Evolutionary conservation across 2,329 filamentous ascomycete genomes (phyloP).

Genomic region (Penicillium hesseltinei): DNA sequence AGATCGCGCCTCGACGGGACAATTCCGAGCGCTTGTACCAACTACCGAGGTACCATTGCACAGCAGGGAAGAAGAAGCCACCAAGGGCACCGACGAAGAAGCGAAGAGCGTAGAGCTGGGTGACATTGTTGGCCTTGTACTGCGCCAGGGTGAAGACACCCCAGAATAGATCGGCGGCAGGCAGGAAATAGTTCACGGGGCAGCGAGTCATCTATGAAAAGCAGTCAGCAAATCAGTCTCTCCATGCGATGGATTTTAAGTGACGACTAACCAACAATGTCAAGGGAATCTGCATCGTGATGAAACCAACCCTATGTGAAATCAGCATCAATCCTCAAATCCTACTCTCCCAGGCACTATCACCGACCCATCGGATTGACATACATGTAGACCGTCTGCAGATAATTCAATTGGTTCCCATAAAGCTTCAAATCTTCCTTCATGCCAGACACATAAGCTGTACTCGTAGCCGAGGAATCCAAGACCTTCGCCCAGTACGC

Average conservation of each 20-base stretch:
- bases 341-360: too few species aligned
- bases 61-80: slow-evolving; percentile 33
- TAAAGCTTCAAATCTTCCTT: slow-evolving; percentile 22
- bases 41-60: slow-evolving; percentile 24
- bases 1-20: slow-evolving; percentile 24
- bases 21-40: slow-evolving; percentile 26
- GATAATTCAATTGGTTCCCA: slow-evolving; percentile 25
- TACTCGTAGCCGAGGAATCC: slow-evolving; percentile 22
- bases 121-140: slow-evolving; percentile 20
- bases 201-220: slow-evolving; percentile 18
- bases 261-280: slow-evolving; percentile 14
- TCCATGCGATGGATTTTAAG: background rate
- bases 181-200: slow-evolving; percentile 21
- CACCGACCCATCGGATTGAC: background rate
- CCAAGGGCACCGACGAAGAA: slow-evolving; percentile 37
- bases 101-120: slow-evolving; percentile 32
- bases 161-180: slow-evolving; percentile 19
- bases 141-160: slow-evolving; percentile 19
- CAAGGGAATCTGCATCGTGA: slow-evolving; percentile 20
- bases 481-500: slow-evolving; percentile 21
- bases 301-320: slow-evolving; percentile 17
- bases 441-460: slow-evolving; percentile 26
- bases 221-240: background rate
- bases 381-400: slow-evolving; percentile 23
- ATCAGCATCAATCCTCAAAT: background rate